Conservation (phyloP, 2,329 filamentous ascomycete genomes). For the Biscogniauxia marginata region DNA sequence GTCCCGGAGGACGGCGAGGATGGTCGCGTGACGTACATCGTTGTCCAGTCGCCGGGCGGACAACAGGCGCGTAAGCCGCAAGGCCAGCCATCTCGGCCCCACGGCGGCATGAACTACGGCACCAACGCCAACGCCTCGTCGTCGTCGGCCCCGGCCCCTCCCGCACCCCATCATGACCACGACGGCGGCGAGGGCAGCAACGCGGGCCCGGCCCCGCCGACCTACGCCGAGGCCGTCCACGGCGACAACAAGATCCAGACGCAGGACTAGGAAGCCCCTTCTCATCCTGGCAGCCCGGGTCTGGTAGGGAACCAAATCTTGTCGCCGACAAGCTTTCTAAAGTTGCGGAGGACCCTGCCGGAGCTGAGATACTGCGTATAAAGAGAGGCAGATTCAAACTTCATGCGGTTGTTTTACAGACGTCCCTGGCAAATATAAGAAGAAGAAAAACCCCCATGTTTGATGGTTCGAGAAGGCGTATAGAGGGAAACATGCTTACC, state of each 20-base stretch:
- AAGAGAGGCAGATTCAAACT: no score
- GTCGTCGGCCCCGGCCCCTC: slow-evolving; percentile 20
- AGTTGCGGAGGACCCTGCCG: no score
- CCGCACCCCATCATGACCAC: slow-evolving; percentile 1
- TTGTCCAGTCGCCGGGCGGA: slow-evolving; percentile 54
- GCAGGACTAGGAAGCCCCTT: slow-evolving; percentile 44
- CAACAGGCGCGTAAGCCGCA: slow-evolving; percentile 26
- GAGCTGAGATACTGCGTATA: no score
- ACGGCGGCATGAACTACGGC: slow-evolving; percentile 47
- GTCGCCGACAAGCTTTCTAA: no score
- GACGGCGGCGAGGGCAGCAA: slow-evolving; percentile 22
- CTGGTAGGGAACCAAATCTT: neutral
- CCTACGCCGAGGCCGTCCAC: slow-evolving; percentile 85
- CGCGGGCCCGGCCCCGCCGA: slow-evolving; percentile 60
- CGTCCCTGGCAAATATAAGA: no score
- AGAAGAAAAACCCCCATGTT: neutral
- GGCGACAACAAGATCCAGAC: slow-evolving; percentile 90
- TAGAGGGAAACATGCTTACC: neutral
- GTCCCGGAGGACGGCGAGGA: slow-evolving; percentile 52
- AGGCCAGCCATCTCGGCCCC: slow-evolving; percentile 31
- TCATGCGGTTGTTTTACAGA: no score
- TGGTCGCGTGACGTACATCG: slow-evolving; percentile 70
- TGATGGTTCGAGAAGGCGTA: neutral
- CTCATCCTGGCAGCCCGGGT: neutral
- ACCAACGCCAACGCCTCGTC: slow-evolving; percentile 32